Conservation (phyloP, 768 basidiomycete genomes). For the Phanerochaete sordida region DNA sequence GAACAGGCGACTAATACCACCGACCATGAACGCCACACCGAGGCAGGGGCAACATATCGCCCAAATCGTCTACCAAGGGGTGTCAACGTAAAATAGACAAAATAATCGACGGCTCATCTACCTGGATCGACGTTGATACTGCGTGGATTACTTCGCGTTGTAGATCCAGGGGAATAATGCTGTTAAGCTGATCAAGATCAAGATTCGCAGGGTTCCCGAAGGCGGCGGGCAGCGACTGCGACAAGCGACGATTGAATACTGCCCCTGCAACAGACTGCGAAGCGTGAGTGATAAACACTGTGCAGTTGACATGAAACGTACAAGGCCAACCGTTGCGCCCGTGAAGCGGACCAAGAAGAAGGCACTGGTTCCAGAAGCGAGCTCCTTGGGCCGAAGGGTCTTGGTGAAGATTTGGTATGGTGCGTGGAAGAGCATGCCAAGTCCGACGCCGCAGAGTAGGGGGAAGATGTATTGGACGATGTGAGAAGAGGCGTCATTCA, state of each 20-base stretch:
- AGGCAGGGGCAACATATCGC: slow-evolving; percentile 67
- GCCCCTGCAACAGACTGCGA: slow-evolving; percentile 72
- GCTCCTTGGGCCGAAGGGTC: slow-evolving; percentile 58
- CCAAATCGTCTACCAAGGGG: slow-evolving; percentile 60
- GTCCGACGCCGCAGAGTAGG: slow-evolving; percentile 68
- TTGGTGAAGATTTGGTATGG: slow-evolving; percentile 79
- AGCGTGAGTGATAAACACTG: slow-evolving; percentile 17
- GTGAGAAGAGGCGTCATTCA: slow-evolving; percentile 49
- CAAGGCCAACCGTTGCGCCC: slow-evolving; percentile 79
- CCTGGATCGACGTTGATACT: slow-evolving; percentile 63
- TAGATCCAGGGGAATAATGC: slow-evolving; percentile 42
- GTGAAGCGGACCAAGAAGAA: slow-evolving; percentile 89
- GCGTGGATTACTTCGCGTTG: slow-evolving; percentile 46
- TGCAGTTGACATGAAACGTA: slow-evolving; percentile 32
- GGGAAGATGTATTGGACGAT: slow-evolving; percentile 53
- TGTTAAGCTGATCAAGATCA: slow-evolving; percentile 49
- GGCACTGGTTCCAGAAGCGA: slow-evolving; percentile 79
- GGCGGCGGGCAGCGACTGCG: slow-evolving; percentile 45
- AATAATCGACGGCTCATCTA: slow-evolving; percentile 20
- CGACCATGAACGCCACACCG: slow-evolving; percentile 60
- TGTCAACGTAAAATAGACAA: neutral
- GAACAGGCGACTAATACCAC: slow-evolving; percentile 18
- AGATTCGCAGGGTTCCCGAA: slow-evolving; percentile 40
- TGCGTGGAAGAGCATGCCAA: slow-evolving; percentile 84
- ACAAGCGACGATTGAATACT: slow-evolving; percentile 57